These are phyloP conservation scores for Coemansia sp. DNA, from an alignment of 192 early-diverging fungal genomes.

Conservation along the genomic window DNA sequence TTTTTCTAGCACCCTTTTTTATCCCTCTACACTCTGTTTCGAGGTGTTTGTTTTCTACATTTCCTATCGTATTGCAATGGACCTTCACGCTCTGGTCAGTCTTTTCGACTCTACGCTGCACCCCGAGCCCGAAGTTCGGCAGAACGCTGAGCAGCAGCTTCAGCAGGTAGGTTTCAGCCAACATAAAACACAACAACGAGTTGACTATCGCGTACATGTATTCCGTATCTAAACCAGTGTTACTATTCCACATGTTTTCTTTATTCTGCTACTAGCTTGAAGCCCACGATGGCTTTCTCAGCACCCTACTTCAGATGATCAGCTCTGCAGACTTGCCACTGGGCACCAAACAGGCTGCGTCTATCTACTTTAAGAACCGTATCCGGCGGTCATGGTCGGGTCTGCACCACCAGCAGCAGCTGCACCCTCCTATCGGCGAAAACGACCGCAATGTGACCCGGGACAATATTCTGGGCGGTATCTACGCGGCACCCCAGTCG, in stretches of 20 bases:
- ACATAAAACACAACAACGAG: constrained; percentile 18
- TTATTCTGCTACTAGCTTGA: constrained; percentile 42
- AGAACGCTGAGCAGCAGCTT: constrained; percentile 79
- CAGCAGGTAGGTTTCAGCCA: constrained; percentile 57
- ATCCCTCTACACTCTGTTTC: not conserved
- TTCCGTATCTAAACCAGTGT: not conserved
- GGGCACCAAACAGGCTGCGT: constrained; percentile 47
- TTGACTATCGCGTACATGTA: constrained; percentile 17
- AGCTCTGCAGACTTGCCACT: constrained; percentile 23
- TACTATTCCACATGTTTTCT: not conserved
- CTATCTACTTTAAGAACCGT: constrained; percentile 92
- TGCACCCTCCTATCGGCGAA: constrained; percentile 56
- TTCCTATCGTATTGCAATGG: constrained; percentile 18
- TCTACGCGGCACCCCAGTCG: constrained; percentile 66
- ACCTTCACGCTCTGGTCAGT: constrained; percentile 33
- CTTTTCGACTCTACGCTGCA: constrained; percentile 78
- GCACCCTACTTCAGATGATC: constrained; percentile 48
- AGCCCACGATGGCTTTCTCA: constrained; percentile 45
- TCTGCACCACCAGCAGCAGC: constrained; percentile 29
- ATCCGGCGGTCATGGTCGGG: constrained; percentile 66
- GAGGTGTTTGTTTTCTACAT: not conserved
- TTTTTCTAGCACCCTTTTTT: not conserved
- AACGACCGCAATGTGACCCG: constrained; percentile 69
- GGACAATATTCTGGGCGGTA: constrained; percentile 70
- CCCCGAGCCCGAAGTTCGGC: constrained; percentile 74